phyloP scores from a whole-genome alignment of 495 filamentous ascomycete species.

The Xylaria venustula region DNA sequence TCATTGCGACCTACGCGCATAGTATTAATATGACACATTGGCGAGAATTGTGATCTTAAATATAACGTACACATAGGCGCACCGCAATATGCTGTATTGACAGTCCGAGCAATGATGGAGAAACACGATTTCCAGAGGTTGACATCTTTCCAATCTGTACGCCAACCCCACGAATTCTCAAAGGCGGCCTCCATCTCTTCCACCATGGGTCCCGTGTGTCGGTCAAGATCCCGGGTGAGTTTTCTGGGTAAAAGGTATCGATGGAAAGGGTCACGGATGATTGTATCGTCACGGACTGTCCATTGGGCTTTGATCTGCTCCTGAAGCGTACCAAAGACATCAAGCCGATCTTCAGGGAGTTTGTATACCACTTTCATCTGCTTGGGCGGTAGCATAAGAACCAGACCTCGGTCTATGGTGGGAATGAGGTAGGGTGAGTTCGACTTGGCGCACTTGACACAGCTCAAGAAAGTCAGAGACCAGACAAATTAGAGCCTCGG shows the following conservation, averaged over 20 bases:
- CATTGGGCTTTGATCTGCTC: conserved; percentile 6
- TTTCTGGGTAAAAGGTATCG: background rate
- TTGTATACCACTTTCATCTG: conserved; percentile 10
- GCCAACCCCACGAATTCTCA: background rate
- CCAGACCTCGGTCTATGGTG: conserved; percentile 5
- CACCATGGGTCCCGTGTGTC: background rate
- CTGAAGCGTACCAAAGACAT: conserved; percentile 13
- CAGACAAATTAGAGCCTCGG: background rate
- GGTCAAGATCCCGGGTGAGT: background rate
- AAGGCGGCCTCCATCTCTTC: background rate
- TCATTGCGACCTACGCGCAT: background rate
- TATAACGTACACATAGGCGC: background rate
- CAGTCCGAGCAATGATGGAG: background rate
- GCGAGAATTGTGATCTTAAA: too few species aligned
- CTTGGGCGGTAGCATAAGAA: conserved; percentile 4
- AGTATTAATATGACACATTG: background rate
- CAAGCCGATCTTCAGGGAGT: conserved; percentile 11
- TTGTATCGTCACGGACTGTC: conserved; percentile 4
- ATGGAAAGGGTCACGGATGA: conserved; percentile 5
- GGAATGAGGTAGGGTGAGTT: conserved; percentile 1
- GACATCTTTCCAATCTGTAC: background rate
- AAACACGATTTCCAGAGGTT: background rate
- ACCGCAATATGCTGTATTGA: background rate
- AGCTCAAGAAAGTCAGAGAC: background rate
- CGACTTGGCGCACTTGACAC: background rate